Evolutionary conservation across 805 yeast genomes (phyloP), one percentile per base, ranked within the genome.

Genomic region (Myxozyma kluyveri): DNA sequence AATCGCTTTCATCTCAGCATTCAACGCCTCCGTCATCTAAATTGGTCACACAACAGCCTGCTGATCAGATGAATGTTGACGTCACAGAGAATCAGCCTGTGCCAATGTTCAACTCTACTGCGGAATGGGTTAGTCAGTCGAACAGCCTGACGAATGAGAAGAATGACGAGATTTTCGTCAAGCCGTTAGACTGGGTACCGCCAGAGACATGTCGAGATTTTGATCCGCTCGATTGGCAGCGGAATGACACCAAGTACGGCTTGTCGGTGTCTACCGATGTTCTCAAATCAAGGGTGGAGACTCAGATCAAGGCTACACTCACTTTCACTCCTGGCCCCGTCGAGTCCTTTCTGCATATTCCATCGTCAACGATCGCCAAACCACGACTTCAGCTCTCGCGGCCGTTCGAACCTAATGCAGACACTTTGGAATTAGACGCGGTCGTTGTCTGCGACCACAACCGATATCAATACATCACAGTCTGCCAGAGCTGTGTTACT

Each of bases 401-500:
- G 37, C 61, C 65, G 10, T 64, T 63, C 49, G 52, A 55, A 19
- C 63, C 65, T 6, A 56, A 52, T 17, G 59, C 62, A 4, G 60
- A 62, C 27, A 60, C 66, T 17, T 60, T 72, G 39, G 65, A 65
- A 65, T 72, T 91, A 63, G 96, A 91, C 56, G 82, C 95, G 0
- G 85, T 80, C 67, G 91, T 89, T n/a, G 73, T 89, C 49, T 77
- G 87, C 21, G 76, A 76, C 9, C 66, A 70, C 27, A 67, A 70
- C 42, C 64, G 68, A 3, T 47, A 46, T 45, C 70, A 69, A 46
- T 72, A 75, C n/a, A 87, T 95, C 61, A 81, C 82, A 62, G 89
- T 88, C 61, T 91, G 99, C 72, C 66, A 82, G 22, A 81, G 95
- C 63, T 91, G 99, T 74, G 82, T 90, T 64, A 85, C 89, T 68